Evolutionary conservation across 1,284 basidiomycete genomes (phyloP), one percentile per base, ranked within the genome.

Genomic region (Pholiota adiposa): DNA sequence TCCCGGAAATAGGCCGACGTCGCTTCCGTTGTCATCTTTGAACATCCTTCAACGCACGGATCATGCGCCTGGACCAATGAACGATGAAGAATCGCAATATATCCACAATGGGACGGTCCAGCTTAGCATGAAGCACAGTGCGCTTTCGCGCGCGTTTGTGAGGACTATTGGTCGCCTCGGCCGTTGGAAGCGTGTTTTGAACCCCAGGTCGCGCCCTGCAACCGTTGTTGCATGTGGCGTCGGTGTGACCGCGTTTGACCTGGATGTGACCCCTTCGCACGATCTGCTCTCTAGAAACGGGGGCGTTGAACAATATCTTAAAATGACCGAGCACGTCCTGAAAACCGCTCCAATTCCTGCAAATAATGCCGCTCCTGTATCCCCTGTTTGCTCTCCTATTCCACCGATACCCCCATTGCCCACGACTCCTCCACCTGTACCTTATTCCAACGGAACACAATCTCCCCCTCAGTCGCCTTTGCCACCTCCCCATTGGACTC

Each of bases 141-240:
- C 87, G 0, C 76, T 93, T 25, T 92, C 90, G 0, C 81, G 90
- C 3, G 92, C 84, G 11, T 84, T 94, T 51, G 89, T 92, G 44
- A 92, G 89, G 73, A 93, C 92, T 0, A 89, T 93, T 51, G 89
- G 92, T 2, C 83, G 89, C 3, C 75, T 94, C 14, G 92, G 93
- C 7, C 79, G 89, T n/a, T 93, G 92, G 89, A 90, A 83, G 65
- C 83, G 91, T 2, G 90, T 90, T 12, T 71, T 93, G 48, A 88
- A 90, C 62, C 81, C 86, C 16, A 77, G 86, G 34, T 67, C 71
- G 16, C 69, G 72, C 51, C 60, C 61, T 73, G 75, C 60, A 1
- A 60, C 62, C 8, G 69, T 84, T 11, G 78, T 74, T 0, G 74
- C 77, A 9, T 82, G 79, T 58, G 78, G 79, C 59, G 79, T 81